Evolutionary conservation across 176 grass and related monocot genomes (phyloP).

Genomic region (Juncus inflexus): DNA sequence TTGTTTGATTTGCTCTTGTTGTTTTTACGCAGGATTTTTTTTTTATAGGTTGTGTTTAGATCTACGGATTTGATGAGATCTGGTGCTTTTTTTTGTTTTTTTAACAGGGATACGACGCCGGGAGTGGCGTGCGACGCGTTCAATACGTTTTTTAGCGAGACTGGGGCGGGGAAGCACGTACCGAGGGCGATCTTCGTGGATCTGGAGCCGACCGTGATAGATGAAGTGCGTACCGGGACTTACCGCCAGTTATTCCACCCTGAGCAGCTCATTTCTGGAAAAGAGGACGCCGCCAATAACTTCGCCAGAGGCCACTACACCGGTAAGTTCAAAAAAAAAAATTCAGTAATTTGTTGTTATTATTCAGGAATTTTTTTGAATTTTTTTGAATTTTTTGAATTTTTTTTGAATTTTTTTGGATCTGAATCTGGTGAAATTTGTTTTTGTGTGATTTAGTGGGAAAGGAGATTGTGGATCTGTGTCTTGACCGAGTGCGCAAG

Average conservation of each 20-base stretch:
- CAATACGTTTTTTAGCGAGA: conserved; percentile 98
- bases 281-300: conserved; percentile 96
- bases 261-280: conserved; percentile 86
- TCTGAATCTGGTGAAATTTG: not conserved
- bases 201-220: conserved; percentile 93
- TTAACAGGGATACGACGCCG: conserved; percentile 52
- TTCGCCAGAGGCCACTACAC: conserved; percentile 95
- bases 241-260: conserved; percentile 97
- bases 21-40: not conserved
- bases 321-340: conserved; percentile 28
- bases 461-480: conserved; percentile 90
- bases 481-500: conserved; percentile 87
- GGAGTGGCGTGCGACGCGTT: conserved; percentile 70
- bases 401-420: not conserved
- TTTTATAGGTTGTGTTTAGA: conserved; percentile 1
- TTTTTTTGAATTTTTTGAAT: not conserved
- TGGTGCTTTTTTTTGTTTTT: conserved; percentile 18
- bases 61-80: not conserved
- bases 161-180: conserved; percentile 73
- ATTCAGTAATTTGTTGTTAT: no score
- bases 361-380: not conserved
- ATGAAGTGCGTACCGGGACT: conserved; percentile 65
- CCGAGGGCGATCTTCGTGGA: conserved; percentile 91
- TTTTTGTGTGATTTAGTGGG: conserved; percentile 56
- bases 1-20: conserved; percentile 5